Evolutionary conservation across 352 stramenopile genomes (phyloP), one percentile per base, ranked within the genome.

Genomic region (Phytophthora syringae): DNA sequence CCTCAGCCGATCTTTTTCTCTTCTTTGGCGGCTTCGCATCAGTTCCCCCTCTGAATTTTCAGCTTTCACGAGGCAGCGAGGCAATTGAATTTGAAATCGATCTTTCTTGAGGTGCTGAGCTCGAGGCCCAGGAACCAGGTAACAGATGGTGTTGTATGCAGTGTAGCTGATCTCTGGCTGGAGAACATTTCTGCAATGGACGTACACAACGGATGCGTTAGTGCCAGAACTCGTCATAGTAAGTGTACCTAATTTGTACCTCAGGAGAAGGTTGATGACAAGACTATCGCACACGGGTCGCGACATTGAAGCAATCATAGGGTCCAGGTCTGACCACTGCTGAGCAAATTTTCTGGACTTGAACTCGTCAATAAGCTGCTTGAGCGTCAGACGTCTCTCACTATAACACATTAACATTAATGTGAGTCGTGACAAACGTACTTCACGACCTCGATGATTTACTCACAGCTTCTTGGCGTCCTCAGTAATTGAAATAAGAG

Each of bases 141-240:
- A 93, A 54, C 81, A 89, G 27, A 86, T 90, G 18, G 84, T 93
- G 45, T 79, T 88, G 65, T 91, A 93, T 11, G 84, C 76, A 2
- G 84, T 91, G 59, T 90, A 91, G 53, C 79, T 87, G 73, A 93
- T 90, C 15, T 93, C 84, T 7, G 79, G 79, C 36, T 89, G 76
- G 25, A 92, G 40, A 18, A 89, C 55, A 22, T 86, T 71, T 27
- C 79, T 87, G 30, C 24, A 30, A 60, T 21, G 18, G n/a, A n/a
- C 13, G 56, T 53, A n/a, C 47, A 50, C 2, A 45, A 53, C 57
- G 36, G 53, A 50, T 43, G 5, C 16, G 54, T 52, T 43, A 55
- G 43, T 22, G 20, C 18, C 18, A 18, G 2, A 22, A 45, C 9
- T 10, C 39, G 11, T 21, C 39, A 16, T 45, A 21, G 6, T n/a